A percentile compares a stretch with the other conserved stretches of the same genome.
Evolutionary conservation across 2,329 filamentous ascomycete species (phyloP).

Genomic region (Colletotrichum eleusines): DNA sequence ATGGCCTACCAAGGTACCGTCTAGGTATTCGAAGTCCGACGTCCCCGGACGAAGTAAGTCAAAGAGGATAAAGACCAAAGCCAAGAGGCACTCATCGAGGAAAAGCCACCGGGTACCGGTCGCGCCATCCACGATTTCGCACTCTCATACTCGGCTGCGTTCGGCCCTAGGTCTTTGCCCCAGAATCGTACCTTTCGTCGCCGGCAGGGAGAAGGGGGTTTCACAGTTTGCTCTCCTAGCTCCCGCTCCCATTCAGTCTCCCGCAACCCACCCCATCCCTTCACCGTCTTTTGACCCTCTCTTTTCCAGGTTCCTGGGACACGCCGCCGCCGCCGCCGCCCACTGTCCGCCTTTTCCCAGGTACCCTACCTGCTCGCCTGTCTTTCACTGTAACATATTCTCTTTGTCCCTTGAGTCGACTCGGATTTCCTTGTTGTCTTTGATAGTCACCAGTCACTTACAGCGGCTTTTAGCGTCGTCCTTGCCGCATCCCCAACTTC

Average conservation of each 20-base stretch:
- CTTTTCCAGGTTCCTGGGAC: conserved; percentile 32
- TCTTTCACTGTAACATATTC: not conserved
- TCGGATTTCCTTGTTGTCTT: conserved; percentile 5
- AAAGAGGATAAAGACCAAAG: not conserved
- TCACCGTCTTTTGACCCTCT: conserved; percentile 39
- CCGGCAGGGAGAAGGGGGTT: not conserved
- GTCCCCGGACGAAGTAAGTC: not conserved
- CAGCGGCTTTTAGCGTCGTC: conserved; percentile 14
- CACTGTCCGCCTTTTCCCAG: conserved; percentile 3
- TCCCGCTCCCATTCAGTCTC: conserved; percentile 20
- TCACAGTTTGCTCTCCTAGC: conserved; percentile 12
- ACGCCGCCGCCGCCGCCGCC: not conserved
- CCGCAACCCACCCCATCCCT: conserved; percentile 2
- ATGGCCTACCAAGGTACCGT: not conserved
- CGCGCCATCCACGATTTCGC: conserved; percentile 17
- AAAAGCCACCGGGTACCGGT: conserved; percentile 17
- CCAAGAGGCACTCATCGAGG: conserved; percentile 6
- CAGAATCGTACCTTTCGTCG: not conserved
- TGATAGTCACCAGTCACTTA: not conserved
- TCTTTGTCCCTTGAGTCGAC: conserved; percentile 19
- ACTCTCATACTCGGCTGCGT: conserved; percentile 28
- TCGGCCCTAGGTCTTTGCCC: conserved; percentile 8
- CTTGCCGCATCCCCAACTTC: conserved; percentile 12
- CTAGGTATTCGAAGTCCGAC: not conserved
- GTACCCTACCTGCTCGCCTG: not conserved